phyloP scores from a whole-genome alignment of 2,329 filamentous ascomycete genomes.

The Colletotrichum filicis region DNA sequence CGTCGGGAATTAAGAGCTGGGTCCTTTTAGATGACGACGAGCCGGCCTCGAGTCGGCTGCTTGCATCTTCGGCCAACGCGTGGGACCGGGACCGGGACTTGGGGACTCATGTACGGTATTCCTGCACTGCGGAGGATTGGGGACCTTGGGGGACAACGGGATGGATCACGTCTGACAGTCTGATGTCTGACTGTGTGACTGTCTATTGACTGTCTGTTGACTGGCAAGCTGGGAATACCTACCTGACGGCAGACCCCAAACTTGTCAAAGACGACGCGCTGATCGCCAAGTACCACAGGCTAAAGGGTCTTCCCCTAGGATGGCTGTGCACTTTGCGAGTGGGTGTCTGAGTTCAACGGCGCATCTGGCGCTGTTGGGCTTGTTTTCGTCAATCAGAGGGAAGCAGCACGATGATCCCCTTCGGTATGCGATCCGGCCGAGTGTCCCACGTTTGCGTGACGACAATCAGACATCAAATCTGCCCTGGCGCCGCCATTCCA shows the following conservation, averaged over 20 bases:
- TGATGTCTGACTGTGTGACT: background rate
- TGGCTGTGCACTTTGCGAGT: conserved; percentile 13
- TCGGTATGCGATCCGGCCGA: background rate
- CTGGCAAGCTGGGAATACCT: background rate
- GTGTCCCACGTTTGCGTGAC: background rate
- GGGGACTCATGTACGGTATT: background rate
- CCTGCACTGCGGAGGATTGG: background rate
- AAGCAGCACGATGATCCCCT: background rate
- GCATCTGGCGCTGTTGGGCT: background rate
- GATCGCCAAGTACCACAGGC: background rate
- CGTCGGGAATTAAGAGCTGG: conserved; percentile 21
- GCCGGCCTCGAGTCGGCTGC: conserved; percentile 3
- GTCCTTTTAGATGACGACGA: conserved; percentile 10
- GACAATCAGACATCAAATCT: background rate
- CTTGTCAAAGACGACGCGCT: background rate
- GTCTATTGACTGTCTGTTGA: background rate
- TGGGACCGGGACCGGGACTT: background rate
- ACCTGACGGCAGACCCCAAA: background rate
- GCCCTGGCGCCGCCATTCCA: background rate
- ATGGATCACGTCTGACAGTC: background rate
- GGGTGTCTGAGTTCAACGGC: background rate
- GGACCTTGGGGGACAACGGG: background rate
- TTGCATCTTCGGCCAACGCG: background rate
- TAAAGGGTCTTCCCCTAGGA: background rate
- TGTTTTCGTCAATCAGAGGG: background rate